Evolutionary conservation across 192 early-diverging fungal genomes (phyloP), one percentile per base, ranked within the genome.

Genomic region (Paraglomus occultum): DNA sequence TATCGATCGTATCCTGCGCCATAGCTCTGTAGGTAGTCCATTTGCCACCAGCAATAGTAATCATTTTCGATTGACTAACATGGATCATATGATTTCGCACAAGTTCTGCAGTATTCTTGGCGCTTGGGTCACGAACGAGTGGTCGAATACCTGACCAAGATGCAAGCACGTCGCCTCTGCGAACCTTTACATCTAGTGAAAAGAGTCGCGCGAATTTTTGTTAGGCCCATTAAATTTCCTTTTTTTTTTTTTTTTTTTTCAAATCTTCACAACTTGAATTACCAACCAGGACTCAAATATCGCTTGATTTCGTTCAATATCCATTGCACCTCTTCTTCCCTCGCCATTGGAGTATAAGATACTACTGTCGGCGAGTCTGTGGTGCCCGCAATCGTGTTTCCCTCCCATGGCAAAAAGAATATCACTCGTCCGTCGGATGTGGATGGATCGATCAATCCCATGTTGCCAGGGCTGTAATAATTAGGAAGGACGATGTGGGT

Each of bases 61-160:
- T 78, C 63, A 98, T 74, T 5, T 91, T 92, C 53, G 82, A 84
- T 31, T 83, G 79, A 20, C 87, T 89, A 17, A 91, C 91, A 78
- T 95, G 86, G 75, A 98, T 94, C 90, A 98, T 96, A 69, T 98
- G 96, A 85, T 95, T 98, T 69, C 96, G 90, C 45, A 98, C 96
- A 78, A 98, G 82, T 31, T 89, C 88, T 55, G 90, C 90, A 6
- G 96, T 96, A 78, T 92, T 94, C 73, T 91, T 91, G 31, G 95
- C 95, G 52, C 83, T 82, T 20, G 96, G 96, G 77, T 98, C 96
- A 69, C 96, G 92, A 50, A 98, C 96, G 54, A 98, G 82, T 47
- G 96, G 96, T 14, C 96, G 90, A 71, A 98, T 96, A 17, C 96
- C 96, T 6, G 92, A 94, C 96, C 96, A 98, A n/a, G 95, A 94